Percentiles rank a stretch among this genome's conserved stretches.
Evolutionary conservation across 345 rosid species (phyloP).

Genomic region (Citrus inodora): DNA sequence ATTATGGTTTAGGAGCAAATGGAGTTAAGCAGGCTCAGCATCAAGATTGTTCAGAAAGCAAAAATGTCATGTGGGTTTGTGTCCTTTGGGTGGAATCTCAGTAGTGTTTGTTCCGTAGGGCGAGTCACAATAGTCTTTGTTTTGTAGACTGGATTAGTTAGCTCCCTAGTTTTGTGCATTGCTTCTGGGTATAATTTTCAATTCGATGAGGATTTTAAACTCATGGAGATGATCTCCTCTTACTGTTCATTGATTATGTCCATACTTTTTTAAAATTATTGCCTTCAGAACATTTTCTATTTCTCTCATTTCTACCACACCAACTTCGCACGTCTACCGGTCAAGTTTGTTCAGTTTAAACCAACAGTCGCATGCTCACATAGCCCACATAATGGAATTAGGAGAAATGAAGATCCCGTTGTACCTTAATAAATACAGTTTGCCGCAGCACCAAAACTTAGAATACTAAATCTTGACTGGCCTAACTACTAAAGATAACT

Average conservation of each 20-base stretch:
- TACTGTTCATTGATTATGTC: neutral
- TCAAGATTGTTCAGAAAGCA: slow-evolving; percentile 19
- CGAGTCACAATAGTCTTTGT: neutral
- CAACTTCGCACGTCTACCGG: neutral
- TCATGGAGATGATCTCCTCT: neutral
- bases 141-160: neutral
- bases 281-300: neutral
- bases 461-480: neutral
- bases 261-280: neutral
- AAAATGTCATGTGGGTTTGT: slow-evolving; percentile 34
- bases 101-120: neutral
- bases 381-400: neutral
- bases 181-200: neutral
- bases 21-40: slow-evolving; percentile 10
- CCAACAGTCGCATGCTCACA: neutral
- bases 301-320: neutral
- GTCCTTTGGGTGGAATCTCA: slow-evolving; percentile 42
- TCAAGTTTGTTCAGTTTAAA: neutral
- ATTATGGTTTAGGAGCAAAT: slow-evolving; percentile 12
- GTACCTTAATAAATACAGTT: neutral
- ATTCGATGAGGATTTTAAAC: neutral
- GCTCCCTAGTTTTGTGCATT: neutral
- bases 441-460: neutral
- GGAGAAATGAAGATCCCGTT: neutral
- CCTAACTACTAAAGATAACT: too few species aligned